Evolutionary conservation across 495 filamentous ascomycete genomes (phyloP).

Genomic region (Daldinia childiae): DNA sequence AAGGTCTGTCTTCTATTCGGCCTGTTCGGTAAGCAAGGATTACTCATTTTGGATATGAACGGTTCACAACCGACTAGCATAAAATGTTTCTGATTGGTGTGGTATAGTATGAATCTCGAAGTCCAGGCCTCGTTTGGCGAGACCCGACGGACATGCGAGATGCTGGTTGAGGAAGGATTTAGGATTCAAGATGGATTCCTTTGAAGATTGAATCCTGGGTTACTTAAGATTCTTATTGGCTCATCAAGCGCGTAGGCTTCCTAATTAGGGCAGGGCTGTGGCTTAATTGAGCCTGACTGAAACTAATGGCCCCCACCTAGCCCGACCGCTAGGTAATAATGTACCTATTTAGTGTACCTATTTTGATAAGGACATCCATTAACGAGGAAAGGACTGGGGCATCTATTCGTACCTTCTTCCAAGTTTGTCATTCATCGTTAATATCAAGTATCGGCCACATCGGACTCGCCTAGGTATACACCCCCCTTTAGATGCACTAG

Average conservation of each 20-base stretch:
- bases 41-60: constrained; percentile 21
- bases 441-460: constrained; percentile 6
- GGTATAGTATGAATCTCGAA: constrained; percentile 4
- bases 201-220: constrained; percentile 24
- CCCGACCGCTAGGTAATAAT: not conserved
- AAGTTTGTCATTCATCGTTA: too few relatives aligned
- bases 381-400: not conserved
- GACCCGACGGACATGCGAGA: constrained; percentile 13
- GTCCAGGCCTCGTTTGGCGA: constrained; percentile 11
- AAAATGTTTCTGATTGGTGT: not conserved
- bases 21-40: constrained; percentile 28
- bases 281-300: constrained; percentile 27
- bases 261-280: constrained; percentile 24
- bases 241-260: constrained; percentile 31
- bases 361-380: not conserved
- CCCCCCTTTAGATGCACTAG: constrained; percentile 2
- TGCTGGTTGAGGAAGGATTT: constrained; percentile 23
- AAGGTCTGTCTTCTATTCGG: constrained; percentile 32
- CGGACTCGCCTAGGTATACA: not conserved
- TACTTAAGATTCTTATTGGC: constrained; percentile 40
- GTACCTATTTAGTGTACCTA: constrained; percentile 5
- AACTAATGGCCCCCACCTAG: constrained; percentile 32
- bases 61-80: constrained; percentile 7
- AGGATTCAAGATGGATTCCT: constrained; percentile 36
- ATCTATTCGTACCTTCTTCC: too few relatives aligned